These are phyloP conservation scores for Aspergillus ibericus DNA, from an alignment of 2,329 filamentous ascomycete species.

Conservation along the genomic window DNA sequence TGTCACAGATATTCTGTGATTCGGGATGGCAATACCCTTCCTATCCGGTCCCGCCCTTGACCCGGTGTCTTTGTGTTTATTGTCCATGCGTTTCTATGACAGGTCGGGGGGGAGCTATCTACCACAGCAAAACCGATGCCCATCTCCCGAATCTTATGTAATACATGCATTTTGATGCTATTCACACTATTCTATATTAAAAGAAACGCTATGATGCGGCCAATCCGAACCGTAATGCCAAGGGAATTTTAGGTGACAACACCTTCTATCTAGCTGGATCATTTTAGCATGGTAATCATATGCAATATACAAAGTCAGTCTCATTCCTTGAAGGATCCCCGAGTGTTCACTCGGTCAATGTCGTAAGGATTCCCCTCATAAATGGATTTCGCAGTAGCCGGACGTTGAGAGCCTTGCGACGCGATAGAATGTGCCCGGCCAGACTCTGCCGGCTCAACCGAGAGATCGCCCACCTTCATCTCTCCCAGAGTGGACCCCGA, in stretches of 20 bases:
- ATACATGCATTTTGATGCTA: no score
- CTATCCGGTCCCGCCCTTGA: no score
- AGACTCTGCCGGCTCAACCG: conserved; percentile 10
- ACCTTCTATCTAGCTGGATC: no score
- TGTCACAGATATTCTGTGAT: no score
- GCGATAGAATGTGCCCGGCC: conserved; percentile 24
- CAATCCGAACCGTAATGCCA: neutral
- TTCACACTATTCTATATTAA: neutral
- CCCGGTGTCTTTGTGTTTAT: no score
- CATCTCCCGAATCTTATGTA: no score
- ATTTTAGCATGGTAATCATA: no score
- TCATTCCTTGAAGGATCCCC: conserved; percentile 35
- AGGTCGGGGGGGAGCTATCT: no score
- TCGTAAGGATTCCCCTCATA: conserved; percentile 48
- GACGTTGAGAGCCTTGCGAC: conserved; percentile 10
- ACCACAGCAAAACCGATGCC: no score
- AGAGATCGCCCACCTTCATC: neutral
- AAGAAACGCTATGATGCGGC: neutral
- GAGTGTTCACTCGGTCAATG: conserved; percentile 46
- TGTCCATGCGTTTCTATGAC: no score
- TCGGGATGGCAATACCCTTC: no score
- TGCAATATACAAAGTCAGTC: neutral
- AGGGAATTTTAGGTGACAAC: neutral
- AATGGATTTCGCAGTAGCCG: conserved; percentile 16
- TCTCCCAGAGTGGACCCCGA: neutral